Percentiles rank a stretch among this genome's conserved stretches.
phyloP scores from a whole-genome alignment of 106 monocot species.

The Dendrobium catenatum region DNA sequence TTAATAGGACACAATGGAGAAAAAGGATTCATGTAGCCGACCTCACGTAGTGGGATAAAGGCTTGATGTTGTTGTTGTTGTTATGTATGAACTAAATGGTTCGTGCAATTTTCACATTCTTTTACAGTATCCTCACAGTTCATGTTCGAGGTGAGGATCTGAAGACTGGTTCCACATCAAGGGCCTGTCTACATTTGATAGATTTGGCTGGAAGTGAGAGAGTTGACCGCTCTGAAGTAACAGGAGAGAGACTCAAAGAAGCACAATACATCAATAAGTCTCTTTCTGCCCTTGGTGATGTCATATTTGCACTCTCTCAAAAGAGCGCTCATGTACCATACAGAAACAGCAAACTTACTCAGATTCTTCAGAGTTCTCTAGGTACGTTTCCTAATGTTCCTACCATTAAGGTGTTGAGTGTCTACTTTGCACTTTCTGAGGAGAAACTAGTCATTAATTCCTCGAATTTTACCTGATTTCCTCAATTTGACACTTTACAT shows the following conservation, averaged over 20 bases:
- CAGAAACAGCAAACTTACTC: slow-evolving; percentile 95
- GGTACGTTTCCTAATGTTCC: slow-evolving; percentile 30
- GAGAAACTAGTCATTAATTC: neutral
- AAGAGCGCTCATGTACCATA: slow-evolving; percentile 87
- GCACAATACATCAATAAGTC: slow-evolving; percentile 96
- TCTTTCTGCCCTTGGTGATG: slow-evolving; percentile 89
- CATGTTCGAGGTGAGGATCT: slow-evolving; percentile 78
- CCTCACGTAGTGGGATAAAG: too few species aligned
- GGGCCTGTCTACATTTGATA: slow-evolving; percentile 80
- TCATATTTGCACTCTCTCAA: slow-evolving; percentile 87
- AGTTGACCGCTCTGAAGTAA: slow-evolving; percentile 87
- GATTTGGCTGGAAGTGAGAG: slow-evolving; percentile 98
- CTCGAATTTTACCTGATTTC: neutral
- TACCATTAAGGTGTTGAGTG: neutral
- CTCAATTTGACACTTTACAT: neutral
- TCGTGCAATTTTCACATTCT: neutral
- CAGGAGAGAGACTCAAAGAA: slow-evolving; percentile 88
- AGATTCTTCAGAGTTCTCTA: slow-evolving; percentile 92
- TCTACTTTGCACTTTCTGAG: neutral
- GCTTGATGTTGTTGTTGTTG: too few species aligned
- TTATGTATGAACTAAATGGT: neutral
- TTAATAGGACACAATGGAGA: too few species aligned
- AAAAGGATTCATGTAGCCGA: too few species aligned
- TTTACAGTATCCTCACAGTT: slow-evolving; percentile 77
- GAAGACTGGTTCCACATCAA: slow-evolving; percentile 63